Base-by-base conservation (phyloP, 2,329 filamentous ascomycete species). In the Clarireedia hainanense region DNA sequence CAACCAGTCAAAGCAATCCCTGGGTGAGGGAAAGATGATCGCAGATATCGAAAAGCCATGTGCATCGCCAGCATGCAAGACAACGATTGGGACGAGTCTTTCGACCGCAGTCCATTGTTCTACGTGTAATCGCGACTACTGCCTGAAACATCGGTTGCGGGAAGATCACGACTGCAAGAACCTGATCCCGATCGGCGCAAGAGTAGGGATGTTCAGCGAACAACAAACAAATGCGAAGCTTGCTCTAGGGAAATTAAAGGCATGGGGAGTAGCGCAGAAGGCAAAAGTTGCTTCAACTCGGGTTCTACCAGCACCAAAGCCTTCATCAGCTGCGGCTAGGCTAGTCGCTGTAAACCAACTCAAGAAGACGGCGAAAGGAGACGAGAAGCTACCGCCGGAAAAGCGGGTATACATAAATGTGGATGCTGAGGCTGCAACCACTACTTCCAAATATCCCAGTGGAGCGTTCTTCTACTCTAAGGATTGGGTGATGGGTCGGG, bases 351-450 rank as follows among this genome's bases (percentile, higher is more conserved):
- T 92, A 6, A 90, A 90, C 60, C 82, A 80, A 9, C 75, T 99
- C 43, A 96, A 96, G 74, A 87, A 86, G 69, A 84, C 80, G 0
- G 92, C 94, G 2, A 96, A 96, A 73, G 95, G 95, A 1, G 92
- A 97, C 61, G 83, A 84, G 9, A 92, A 90, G 65, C 72, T 96
- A 0, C 77, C 90, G 0, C 71, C 76, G 0, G 90, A 96, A 61
- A 95, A 95, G 74, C 77, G 94, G n/a, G 74, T 99, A 1, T 97
- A 97, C 68, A 68, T 99, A 0, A 85, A 88, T 68, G 89, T 96
- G 17, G 92, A 97, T 69, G 94, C 92, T 0, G 90, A 91, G 66
- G 88, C 89, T 9, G 88, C 89, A 65, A 95, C 90, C 0, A 86
- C 91, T 1, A 88, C 84, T 52, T 83, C 88, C 6, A 95, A 95